Base-by-base conservation (phyloP, 129 eudicot species). In the Dittrichia graveolens region DNA sequence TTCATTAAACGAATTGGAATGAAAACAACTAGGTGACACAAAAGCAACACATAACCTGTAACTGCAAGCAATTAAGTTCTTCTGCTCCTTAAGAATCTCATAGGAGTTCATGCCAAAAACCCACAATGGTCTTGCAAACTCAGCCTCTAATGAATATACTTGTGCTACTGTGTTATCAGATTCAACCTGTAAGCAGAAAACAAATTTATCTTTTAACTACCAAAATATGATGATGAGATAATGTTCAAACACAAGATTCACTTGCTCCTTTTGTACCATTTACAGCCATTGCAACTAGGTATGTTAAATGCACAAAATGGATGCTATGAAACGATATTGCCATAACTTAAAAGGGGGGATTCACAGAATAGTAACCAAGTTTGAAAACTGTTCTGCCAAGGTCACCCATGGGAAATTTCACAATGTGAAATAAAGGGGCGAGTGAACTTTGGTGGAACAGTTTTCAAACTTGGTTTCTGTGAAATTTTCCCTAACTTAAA, bases 61-160 rank as follows among this genome's bases (percentile, higher is more conserved):
- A 71, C 54, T 82, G 84, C 98, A 93, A 84, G 91, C 96, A 85
- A 93, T 84, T 69, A 93, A 82, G 75, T 74, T 79, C 62, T 80
- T 82, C 31, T 87, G 85, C 69, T 72, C 79, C 60, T 82, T 74
- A 35, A 93, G 46, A 64, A 93, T 77, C 52, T 89, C 96, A 75
- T 90, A 93, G 5, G 98, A 90, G 78, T 83, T 93, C 85, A 85
- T 87, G 76, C 98, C 98, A 79, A 93, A 93, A 72, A 87, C 85
- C 98, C 98, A 93, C 56, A 93, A 70, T 1, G 98, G 98, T 78
- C 75, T 79, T 47, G 98, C 83, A 79, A 93, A 93, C 80, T 93
- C 98, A 14, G 96, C 96, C 73, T 94, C 78, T 80, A 90, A 54
- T 46, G 91, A 60, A 78, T 84, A 88, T 48, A 94, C 67, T 38